Base-by-base conservation (phyloP, 1,284 basidiomycete species). In the Moesziomyces sp. region DNA sequence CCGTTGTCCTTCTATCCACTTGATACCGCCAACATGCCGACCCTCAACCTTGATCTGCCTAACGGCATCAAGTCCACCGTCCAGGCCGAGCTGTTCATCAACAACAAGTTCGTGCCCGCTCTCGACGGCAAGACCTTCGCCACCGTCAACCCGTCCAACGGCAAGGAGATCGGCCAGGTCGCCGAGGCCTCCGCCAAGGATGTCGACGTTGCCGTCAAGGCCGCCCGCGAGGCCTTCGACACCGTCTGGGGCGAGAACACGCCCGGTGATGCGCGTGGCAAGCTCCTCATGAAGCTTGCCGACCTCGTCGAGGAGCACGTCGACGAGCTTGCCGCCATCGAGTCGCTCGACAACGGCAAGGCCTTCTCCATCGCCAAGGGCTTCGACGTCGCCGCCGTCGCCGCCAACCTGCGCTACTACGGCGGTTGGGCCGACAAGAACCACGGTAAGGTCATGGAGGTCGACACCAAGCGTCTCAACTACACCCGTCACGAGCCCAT, bases 401-500 rank as follows among this genome's bases (percentile, higher is more conserved):
- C 93, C 66, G 87, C 86, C 47, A 84, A 82, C 79, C 61, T 86
- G 26, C 78, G 84, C 73, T 96, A 96, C 82, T 89, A 89, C 84
- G 89, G 92, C 38, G 84, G 85, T 53, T 85, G 84, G 84, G 83
- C 80, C 23, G 94, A 97, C 88, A 97, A 96, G 88, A 88, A 93
- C 76, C 86, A 88, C 52, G 94, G 94, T 21, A 89, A 93, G 84
- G 88, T 88, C 56, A 90, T 94, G 79, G 93, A 94, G 85, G 88
- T 93, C 28, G 90, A 93, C 82, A 91, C 91, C 83, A 87, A 87
- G 57, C 94, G 94, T 85, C 69, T 82, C 59, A 72, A 76, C 67
- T 80, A 79, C 90, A 92, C 85, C 86, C 88, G 90, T 30, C 93
- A 97, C 84, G 95, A 98, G 85, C 94, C 96, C 18, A 91, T 97